A percentile compares a stretch with the other conserved stretches of the same genome.
phyloP scores from a whole-genome alignment of 768 basidiomycete species.

The Russula brevipes region DNA sequence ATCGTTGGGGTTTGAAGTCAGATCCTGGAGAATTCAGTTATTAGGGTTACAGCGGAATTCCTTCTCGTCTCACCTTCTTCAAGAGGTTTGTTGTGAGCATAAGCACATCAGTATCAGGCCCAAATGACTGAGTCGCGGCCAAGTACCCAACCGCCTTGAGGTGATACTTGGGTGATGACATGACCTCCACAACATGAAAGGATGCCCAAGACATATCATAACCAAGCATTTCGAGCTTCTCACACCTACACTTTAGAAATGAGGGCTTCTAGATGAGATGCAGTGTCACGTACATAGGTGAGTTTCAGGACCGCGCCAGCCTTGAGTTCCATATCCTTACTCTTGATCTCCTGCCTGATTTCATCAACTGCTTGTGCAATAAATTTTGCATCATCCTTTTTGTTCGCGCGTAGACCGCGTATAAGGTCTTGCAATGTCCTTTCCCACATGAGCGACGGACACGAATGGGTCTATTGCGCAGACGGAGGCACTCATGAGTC shows the following conservation, averaged over 20 bases:
- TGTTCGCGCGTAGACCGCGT: constrained; percentile 91
- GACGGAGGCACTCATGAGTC: not conserved
- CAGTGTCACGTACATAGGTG: constrained; percentile 71
- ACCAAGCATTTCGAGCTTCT: constrained; percentile 95
- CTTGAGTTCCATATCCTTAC: constrained; percentile 95
- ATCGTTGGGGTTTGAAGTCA: constrained; percentile 71
- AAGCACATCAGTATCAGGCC: constrained; percentile 91
- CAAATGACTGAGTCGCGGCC: constrained; percentile 86
- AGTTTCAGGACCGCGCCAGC: constrained; percentile 93
- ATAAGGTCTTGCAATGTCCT: constrained; percentile 93
- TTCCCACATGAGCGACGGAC: constrained; percentile 74
- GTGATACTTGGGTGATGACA: constrained; percentile 89
- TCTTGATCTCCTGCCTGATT: constrained; percentile 85
- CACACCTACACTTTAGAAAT: constrained; percentile 17
- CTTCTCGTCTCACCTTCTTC: constrained; percentile 66
- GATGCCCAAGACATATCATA: constrained; percentile 95
- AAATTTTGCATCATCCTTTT: constrained; percentile 88
- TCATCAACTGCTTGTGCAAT: constrained; percentile 92
- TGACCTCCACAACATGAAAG: constrained; percentile 96
- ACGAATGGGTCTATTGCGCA: not conserved
- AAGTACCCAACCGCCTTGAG: constrained; percentile 95
- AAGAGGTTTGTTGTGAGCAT: constrained; percentile 95
- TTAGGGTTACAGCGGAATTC: constrained; percentile 9
- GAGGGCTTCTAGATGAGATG: constrained; percentile 20
- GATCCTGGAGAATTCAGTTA: constrained; percentile 49